Conservation (phyloP, 2,329 filamentous ascomycete species). For the Phaeosphaeria sp. region DNA sequence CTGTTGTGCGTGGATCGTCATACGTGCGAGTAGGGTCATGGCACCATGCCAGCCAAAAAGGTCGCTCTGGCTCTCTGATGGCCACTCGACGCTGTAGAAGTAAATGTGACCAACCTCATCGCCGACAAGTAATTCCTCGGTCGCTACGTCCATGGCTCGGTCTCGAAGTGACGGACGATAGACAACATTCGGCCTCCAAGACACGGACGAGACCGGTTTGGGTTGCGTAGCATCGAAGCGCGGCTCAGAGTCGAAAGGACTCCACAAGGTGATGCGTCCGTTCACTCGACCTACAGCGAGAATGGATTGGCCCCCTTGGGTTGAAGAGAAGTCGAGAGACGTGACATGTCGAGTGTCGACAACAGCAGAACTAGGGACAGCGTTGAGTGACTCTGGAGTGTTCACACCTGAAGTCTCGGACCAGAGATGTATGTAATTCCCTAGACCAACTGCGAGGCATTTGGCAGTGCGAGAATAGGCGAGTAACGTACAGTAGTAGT, state of each 20-base stretch:
- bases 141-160: conserved; percentile 62
- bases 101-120: conserved; percentile 84
- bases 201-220: conserved; percentile 76
- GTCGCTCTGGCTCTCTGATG: conserved; percentile 63
- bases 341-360: conserved; percentile 65
- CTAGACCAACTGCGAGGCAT: conserved; percentile 83
- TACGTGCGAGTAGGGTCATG: conserved; percentile 77
- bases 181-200: conserved; percentile 73
- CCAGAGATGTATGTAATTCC: conserved; percentile 84
- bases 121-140: conserved; percentile 85
- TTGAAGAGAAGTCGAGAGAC: conserved; percentile 88
- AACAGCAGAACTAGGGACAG: conserved; percentile 52
- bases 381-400: conserved; percentile 60
- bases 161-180: conserved; percentile 57
- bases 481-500: conserved; percentile 92
- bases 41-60: conserved; percentile 78
- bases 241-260: conserved; percentile 70
- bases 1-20: conserved; percentile 83
- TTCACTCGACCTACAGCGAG: conserved; percentile 84
- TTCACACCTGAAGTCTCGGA: conserved; percentile 75
- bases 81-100: conserved; percentile 91
- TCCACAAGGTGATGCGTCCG: conserved; percentile 78
- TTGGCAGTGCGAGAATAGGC: conserved; percentile 80
- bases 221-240: conserved; percentile 79
- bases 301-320: conserved; percentile 75